phyloP scores from a whole-genome alignment of 495 filamentous ascomycete genomes.

The Glonium stellatum region DNA sequence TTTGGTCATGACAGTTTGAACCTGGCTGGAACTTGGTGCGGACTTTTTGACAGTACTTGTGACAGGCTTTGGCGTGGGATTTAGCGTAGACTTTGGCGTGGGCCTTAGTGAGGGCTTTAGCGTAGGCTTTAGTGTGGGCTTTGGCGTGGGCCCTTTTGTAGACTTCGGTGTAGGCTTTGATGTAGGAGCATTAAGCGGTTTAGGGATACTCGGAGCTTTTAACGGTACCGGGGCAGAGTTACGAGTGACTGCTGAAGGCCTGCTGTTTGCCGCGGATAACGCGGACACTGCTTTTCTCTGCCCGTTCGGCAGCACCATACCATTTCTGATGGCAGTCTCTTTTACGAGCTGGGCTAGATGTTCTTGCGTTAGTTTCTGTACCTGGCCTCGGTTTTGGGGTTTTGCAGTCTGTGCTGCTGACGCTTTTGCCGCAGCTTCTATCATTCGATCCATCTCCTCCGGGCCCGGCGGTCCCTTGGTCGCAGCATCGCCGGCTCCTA shows the following conservation, averaged over 20 bases:
- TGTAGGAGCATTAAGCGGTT: not conserved
- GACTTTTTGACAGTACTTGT: not conserved
- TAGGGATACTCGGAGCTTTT: constrained; percentile 18
- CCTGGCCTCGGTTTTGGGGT: constrained; percentile 10
- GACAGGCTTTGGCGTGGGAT: not conserved
- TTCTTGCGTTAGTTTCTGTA: constrained; percentile 24
- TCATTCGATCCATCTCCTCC: constrained; percentile 24
- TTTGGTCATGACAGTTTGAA: constrained; percentile 21
- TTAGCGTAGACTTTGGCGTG: constrained; percentile 2
- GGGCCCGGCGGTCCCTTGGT: constrained; percentile 23
- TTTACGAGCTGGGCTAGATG: constrained; percentile 26
- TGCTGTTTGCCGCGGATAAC: constrained; percentile 5
- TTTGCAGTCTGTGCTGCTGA: constrained; percentile 9
- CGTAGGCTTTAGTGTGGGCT: not conserved
- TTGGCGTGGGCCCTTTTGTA: not conserved
- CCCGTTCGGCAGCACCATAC: constrained; percentile 18
- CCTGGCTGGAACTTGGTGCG: constrained; percentile 2
- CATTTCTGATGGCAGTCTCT: constrained; percentile 26
- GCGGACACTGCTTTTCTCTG: constrained; percentile 12
- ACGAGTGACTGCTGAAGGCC: not conserved
- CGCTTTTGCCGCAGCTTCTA: constrained; percentile 22
- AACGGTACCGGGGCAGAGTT: not conserved
- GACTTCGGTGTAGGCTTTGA: constrained; percentile 5
- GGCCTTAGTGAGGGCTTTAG: constrained; percentile 5
- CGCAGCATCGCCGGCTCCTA: constrained; percentile 12